Conservation (phyloP, 371 early-diverging fungal genomes). For the Mucor velutinosus region DNA sequence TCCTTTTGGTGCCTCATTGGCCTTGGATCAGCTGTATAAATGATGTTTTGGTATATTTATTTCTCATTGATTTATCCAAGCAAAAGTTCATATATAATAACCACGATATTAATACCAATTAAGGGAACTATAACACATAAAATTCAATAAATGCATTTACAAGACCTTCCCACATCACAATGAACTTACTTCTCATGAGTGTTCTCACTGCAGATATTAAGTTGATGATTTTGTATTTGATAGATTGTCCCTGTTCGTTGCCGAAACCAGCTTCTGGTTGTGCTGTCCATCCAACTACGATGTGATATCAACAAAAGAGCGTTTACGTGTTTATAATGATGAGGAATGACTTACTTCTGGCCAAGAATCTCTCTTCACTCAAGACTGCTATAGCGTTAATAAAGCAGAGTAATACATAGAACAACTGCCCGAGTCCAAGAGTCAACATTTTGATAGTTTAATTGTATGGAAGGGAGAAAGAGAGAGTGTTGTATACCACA, state of each 20-base stretch:
- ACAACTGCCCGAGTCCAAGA: constrained; percentile 73
- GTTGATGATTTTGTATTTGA: constrained; percentile 84
- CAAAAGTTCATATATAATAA: constrained; percentile 85
- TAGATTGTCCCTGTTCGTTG: constrained; percentile 61
- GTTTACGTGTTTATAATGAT: not conserved
- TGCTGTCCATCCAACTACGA: constrained; percentile 67
- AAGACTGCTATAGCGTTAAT: constrained; percentile 93
- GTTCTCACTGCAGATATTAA: constrained; percentile 92
- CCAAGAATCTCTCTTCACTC: constrained; percentile 94
- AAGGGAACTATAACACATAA: constrained; percentile 70
- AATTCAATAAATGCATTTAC: not conserved
- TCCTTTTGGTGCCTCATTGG: constrained; percentile 72
- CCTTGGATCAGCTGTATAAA: constrained; percentile 44
- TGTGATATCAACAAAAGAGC: not conserved
- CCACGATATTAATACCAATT: constrained; percentile 77
- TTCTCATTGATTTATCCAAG: constrained; percentile 59
- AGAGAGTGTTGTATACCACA: not conserved
- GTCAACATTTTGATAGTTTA: constrained; percentile 34
- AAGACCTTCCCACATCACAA: not conserved
- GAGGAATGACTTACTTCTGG: constrained; percentile 73
- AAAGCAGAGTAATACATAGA: constrained; percentile 79
- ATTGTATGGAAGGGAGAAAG: not conserved
- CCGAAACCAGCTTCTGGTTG: constrained; percentile 72
- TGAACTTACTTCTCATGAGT: constrained; percentile 80
- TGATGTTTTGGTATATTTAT: not conserved